Conservation (phyloP, 257 asterid genomes). For the Nemophila menziesii region DNA sequence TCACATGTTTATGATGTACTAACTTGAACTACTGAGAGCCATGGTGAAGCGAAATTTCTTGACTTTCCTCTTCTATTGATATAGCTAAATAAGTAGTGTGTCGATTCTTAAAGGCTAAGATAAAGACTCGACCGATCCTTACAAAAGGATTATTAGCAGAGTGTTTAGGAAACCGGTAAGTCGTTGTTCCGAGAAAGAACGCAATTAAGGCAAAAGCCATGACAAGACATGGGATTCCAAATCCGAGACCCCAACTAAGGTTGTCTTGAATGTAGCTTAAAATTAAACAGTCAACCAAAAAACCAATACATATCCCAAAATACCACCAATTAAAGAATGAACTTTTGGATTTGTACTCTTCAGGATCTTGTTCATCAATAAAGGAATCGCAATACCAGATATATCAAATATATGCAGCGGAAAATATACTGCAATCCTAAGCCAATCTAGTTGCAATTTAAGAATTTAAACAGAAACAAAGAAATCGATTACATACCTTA, state of each 20-base stretch:
- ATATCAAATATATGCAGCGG: too few species aligned
- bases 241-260: not conserved
- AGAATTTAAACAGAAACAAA: too few species aligned
- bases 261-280: not conserved
- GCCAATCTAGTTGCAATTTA: too few species aligned
- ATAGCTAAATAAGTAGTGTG: not conserved
- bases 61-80: not conserved
- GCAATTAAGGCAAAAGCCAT: not conserved
- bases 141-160: not conserved
- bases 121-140: not conserved
- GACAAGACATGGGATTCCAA: not conserved
- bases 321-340: not conserved
- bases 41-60: not conserved
- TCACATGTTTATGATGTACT: not conserved
- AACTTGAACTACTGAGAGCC: not conserved
- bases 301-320: not conserved
- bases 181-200: not conserved
- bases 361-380: not conserved
- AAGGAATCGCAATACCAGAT: too few species aligned
- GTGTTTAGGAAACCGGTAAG: not conserved
- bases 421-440: too few species aligned
- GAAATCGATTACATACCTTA: too few species aligned
- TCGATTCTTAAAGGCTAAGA: not conserved
- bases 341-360: not conserved
- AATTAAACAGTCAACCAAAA: too few species aligned